Conservation (phyloP, 306 rosid species). For the Prunus mongolica region DNA sequence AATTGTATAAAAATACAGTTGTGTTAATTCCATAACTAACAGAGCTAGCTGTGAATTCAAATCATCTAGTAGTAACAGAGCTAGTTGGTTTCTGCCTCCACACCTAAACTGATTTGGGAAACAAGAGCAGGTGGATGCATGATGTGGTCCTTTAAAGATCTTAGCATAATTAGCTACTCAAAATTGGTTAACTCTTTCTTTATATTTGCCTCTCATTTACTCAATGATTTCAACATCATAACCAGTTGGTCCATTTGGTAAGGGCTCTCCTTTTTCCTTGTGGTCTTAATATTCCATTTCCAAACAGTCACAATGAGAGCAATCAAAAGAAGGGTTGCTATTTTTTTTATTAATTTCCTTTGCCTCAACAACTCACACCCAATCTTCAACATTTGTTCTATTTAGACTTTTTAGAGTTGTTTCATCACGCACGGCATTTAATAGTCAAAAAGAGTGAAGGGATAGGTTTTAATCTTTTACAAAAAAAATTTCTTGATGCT, state of each 20-base stretch:
- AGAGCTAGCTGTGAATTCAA: not conserved
- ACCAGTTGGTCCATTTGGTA: not conserved
- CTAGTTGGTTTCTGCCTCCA: not conserved
- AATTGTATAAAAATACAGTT: not conserved
- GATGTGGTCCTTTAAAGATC: constrained; percentile 4
- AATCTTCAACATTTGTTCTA: not conserved
- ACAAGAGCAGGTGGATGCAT: not conserved
- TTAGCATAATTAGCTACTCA: constrained; percentile 4
- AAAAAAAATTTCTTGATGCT: not conserved
- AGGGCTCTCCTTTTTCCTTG: not conserved
- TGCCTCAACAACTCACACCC: not conserved
- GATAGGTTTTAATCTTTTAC: not conserved
- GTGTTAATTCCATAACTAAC: not conserved
- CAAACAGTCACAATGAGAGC: not conserved
- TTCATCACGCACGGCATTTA: constrained; percentile 18
- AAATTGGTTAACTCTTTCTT: not conserved
- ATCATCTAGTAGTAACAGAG: not conserved
- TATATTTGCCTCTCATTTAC: not conserved
- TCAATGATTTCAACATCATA: constrained; percentile 4
- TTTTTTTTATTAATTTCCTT: not conserved
- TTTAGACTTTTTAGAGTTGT: not conserved
- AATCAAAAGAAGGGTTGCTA: not conserved
- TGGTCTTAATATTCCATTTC: not conserved
- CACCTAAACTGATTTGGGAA: not conserved
- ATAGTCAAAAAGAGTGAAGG: not conserved